Evolutionary conservation across 202 grass and related monocot species (phyloP).

Genomic region (Digitaria exilis): DNA sequence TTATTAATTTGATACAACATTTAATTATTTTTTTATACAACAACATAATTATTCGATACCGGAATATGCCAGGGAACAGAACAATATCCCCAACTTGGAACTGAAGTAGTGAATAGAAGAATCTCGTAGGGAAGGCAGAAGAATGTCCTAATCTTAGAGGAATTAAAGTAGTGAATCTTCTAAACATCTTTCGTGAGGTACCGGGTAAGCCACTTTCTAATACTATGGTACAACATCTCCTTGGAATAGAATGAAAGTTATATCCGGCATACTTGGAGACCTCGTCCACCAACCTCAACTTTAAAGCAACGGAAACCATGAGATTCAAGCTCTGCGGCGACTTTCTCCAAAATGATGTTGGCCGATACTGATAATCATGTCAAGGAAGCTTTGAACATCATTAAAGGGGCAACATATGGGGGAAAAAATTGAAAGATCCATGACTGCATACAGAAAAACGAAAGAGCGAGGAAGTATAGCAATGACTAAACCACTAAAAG

Average conservation of each 20-base stretch:
- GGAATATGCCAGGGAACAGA: neutral
- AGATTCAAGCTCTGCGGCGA: slow-evolving; percentile 61
- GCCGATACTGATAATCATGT: slow-evolving; percentile 58
- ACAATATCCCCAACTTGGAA: neutral
- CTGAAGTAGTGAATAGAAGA: slow-evolving; percentile 5
- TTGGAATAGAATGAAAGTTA: slow-evolving; percentile 8
- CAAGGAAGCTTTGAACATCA: slow-evolving; percentile 46
- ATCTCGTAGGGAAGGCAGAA: neutral
- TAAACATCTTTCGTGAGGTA: neutral
- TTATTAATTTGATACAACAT: slow-evolving; percentile 28
- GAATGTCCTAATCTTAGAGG: neutral
- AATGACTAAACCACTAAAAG: neutral
- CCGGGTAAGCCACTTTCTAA: neutral
- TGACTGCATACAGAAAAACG: neutral
- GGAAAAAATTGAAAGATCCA: neutral
- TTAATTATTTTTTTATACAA: too few relatives aligned
- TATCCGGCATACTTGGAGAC: slow-evolving; percentile 58
- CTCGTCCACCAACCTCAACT: slow-evolving; percentile 78
- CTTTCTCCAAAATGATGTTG: slow-evolving; percentile 53
- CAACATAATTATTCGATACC: slow-evolving; percentile 12
- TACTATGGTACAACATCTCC: slow-evolving; percentile 37
- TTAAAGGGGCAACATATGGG: neutral
- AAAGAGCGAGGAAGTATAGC: neutral
- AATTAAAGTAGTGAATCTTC: neutral
- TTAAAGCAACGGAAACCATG: slow-evolving; percentile 73